A percentile compares a stretch with the other conserved stretches of the same genome.
Conservation (phyloP, 164 flowering plant species). For the grape (Vitis vinifera) region DNA sequence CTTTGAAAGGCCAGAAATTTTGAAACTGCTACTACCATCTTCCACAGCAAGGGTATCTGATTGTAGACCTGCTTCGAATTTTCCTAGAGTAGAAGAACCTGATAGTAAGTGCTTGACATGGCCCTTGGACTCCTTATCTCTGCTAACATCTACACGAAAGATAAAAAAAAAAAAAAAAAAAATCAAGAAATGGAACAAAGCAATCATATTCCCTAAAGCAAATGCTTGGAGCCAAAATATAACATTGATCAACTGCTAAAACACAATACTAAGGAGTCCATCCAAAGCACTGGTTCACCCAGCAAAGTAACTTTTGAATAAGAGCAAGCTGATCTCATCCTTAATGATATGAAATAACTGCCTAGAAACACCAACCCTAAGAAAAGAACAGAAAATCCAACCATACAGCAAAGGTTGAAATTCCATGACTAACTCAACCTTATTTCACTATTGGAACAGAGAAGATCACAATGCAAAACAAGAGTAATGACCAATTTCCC, state of each 20-base stretch:
- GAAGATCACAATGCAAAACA: too few species aligned
- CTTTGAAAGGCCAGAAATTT: conserved; percentile 7
- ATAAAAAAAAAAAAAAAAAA: conserved; percentile 7
- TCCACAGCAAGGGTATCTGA: conserved; percentile 12
- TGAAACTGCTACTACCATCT: conserved; percentile 7
- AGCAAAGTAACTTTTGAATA: not conserved
- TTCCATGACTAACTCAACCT: not conserved
- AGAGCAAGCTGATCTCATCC: not conserved
- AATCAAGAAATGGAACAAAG: conserved; percentile 24
- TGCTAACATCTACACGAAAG: conserved; percentile 49
- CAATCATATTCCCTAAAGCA: conserved; percentile 4
- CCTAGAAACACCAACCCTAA: not conserved
- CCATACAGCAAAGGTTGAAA: not conserved
- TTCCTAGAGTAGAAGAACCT: conserved; percentile 24
- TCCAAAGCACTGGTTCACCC: not conserved
- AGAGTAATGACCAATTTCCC: too few species aligned
- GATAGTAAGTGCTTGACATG: conserved; percentile 23
- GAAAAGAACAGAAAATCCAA: not conserved
- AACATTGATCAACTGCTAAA: not conserved
- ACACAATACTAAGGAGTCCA: not conserved
- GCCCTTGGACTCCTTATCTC: conserved; percentile 24
- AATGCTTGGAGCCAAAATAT: conserved; percentile 12
- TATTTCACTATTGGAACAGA: too few species aligned
- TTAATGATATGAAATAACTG: not conserved
- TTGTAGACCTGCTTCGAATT: conserved; percentile 16